phyloP scores from a whole-genome alignment of 2,329 filamentous ascomycete genomes.

The Tolypocladium tropicale region DNA sequence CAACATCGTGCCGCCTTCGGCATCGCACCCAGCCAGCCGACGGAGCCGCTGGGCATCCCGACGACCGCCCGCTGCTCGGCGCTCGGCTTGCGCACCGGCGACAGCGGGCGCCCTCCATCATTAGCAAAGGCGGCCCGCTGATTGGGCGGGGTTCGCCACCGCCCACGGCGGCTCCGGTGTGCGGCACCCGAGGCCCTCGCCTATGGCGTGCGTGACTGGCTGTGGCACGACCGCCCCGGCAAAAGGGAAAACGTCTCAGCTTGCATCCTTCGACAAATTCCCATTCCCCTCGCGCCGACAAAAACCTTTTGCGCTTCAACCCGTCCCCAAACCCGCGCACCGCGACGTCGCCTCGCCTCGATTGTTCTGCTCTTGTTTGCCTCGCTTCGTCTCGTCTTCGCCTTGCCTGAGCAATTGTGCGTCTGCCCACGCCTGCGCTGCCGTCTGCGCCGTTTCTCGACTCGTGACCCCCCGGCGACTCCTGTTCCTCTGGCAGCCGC shows the following conservation, averaged over 20 bases:
- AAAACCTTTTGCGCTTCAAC: background rate
- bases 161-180: background rate
- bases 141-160: conserved; percentile 12
- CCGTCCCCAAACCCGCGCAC: background rate
- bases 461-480: background rate
- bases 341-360: too few relatives aligned
- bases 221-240: too few relatives aligned
- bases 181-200: background rate
- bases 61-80: too few relatives aligned
- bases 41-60: too few relatives aligned
- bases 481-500: background rate
- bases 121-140: conserved; percentile 15
- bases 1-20: background rate
- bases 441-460: background rate
- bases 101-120: conserved; percentile 6
- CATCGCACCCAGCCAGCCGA: background rate
- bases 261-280: background rate
- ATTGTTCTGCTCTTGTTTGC: background rate
- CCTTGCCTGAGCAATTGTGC: background rate
- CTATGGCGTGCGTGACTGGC: background rate
- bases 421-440: background rate
- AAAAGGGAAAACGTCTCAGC: background rate
- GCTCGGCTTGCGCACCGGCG: too few relatives aligned
- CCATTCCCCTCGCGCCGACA: background rate
- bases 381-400: background rate